phyloP scores from a whole-genome alignment of 1,284 basidiomycete species.

The Cryptococcus sp. region DNA sequence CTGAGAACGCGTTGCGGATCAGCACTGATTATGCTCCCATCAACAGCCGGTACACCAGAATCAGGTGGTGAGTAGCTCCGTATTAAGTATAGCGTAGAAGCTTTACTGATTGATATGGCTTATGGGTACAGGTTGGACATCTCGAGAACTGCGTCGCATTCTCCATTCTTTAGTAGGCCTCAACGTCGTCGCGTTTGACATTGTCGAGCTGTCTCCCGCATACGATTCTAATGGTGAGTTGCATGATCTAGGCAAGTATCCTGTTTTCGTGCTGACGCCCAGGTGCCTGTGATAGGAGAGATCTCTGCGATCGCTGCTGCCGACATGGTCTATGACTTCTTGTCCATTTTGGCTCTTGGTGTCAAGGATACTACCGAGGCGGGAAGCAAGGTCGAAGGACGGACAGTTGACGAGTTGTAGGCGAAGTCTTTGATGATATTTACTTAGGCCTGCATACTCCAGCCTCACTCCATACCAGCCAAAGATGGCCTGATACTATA shows the following conservation, averaged over 20 bases:
- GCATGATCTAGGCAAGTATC: too few relatives aligned
- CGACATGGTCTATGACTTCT: constrained; percentile 47
- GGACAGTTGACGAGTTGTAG: constrained; percentile 22
- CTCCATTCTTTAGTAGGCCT: constrained; percentile 50
- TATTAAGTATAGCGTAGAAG: not conserved
- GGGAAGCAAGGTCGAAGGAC: not conserved
- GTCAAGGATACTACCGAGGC: constrained; percentile 14
- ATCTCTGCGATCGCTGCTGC: constrained; percentile 51
- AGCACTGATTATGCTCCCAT: constrained; percentile 3
- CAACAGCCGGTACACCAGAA: constrained; percentile 48
- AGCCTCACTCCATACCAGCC: too few relatives aligned
- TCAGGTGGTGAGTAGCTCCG: constrained; percentile 34
- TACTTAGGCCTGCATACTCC: too few relatives aligned
- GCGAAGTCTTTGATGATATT: not conserved
- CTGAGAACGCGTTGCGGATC: too few relatives aligned
- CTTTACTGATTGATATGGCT: not conserved
- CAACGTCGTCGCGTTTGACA: constrained; percentile 51
- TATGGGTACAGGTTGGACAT: constrained; percentile 47
- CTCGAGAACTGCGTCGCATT: constrained; percentile 53
- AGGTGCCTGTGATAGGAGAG: constrained; percentile 29
- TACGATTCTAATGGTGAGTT: constrained; percentile 48
- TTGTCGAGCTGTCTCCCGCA: constrained; percentile 48
- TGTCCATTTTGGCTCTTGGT: constrained; percentile 34
- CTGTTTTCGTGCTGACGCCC: not conserved
- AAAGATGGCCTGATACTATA: too few relatives aligned